These are phyloP conservation scores for Polygonum aviculare DNA, from an alignment of 148 eudicot species.

Conservation along the genomic window DNA sequence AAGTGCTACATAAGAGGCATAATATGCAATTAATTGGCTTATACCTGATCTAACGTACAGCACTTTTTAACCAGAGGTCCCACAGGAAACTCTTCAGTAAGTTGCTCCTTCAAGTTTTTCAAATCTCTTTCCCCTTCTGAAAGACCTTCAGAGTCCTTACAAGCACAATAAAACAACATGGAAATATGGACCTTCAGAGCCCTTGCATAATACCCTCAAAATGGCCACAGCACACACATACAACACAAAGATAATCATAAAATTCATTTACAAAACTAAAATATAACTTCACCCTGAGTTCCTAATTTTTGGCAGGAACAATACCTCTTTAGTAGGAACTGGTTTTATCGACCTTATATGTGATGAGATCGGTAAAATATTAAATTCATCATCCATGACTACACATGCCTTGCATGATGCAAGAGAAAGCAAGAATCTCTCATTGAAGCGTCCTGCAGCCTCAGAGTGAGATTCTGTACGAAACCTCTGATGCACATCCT, in stretches of 20 bases:
- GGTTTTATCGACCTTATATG: slow-evolving; percentile 70
- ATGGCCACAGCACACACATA: neutral
- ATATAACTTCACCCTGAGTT: neutral
- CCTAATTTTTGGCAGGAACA: neutral
- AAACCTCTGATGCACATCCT: slow-evolving; percentile 96
- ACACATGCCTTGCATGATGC: slow-evolving; percentile 84
- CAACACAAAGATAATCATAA: neutral
- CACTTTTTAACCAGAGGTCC: slow-evolving; percentile 85
- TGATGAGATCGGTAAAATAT: slow-evolving; percentile 87
- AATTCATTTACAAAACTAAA: neutral
- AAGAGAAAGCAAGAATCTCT: slow-evolving; percentile 82
- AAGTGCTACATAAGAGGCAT: neutral
- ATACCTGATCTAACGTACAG: slow-evolving; percentile 91
- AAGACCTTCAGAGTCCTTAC: slow-evolving; percentile 77
- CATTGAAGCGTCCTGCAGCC: slow-evolving; percentile 86
- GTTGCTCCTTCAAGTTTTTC: slow-evolving; percentile 70
- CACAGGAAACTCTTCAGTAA: slow-evolving; percentile 78
- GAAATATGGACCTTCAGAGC: neutral
- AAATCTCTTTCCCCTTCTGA: slow-evolving; percentile 68
- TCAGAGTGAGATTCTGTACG: slow-evolving; percentile 84
- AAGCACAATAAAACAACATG: neutral
- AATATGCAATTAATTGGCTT: neutral
- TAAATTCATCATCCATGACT: slow-evolving; percentile 91
- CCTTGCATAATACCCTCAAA: too few relatives aligned
- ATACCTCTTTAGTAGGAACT: slow-evolving; percentile 69